These are phyloP conservation scores for Chaetothyriales sp. DNA, from an alignment of 2,329 filamentous ascomycete species.

Conservation along the genomic window DNA sequence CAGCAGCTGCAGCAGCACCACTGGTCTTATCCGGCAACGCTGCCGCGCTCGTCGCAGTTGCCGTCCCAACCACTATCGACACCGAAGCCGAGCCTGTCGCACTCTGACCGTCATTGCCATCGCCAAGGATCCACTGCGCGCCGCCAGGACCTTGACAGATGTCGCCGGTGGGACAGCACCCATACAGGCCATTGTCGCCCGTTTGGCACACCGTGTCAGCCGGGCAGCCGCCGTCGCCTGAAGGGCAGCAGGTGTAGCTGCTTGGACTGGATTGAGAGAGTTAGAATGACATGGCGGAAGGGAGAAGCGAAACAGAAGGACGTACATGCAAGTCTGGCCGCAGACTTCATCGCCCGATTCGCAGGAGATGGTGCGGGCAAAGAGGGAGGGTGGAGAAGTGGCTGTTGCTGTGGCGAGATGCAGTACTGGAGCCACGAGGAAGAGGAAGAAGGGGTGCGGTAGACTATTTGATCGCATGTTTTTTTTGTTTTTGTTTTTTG, in stretches of 20 bases:
- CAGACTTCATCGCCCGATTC: conserved; percentile 10
- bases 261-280: neutral
- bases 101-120: conserved; percentile 1
- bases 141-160: conserved; percentile 12
- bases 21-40: too few relatives aligned
- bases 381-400: conserved; percentile 1
- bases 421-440: neutral
- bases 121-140: conserved; percentile 8
- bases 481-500: too few relatives aligned
- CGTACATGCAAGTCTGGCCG: conserved; percentile 12
- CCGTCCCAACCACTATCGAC: too few relatives aligned
- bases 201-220: conserved; percentile 7
- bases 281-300: neutral
- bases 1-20: too few relatives aligned
- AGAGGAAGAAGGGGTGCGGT: neutral
- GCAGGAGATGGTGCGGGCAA: conserved; percentile 8
- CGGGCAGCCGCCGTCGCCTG: conserved; percentile 12
- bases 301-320: neutral
- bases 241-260: conserved; percentile 15
- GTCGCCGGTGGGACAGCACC: conserved; percentile 12
- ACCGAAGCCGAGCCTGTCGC: neutral
- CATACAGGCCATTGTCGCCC: conserved; percentile 14
- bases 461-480: neutral
- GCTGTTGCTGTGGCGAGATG: neutral
- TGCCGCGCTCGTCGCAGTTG: too few relatives aligned